Evolutionary conservation across 345 rosid genomes (phyloP).

Genomic region (Geranium brycei): DNA sequence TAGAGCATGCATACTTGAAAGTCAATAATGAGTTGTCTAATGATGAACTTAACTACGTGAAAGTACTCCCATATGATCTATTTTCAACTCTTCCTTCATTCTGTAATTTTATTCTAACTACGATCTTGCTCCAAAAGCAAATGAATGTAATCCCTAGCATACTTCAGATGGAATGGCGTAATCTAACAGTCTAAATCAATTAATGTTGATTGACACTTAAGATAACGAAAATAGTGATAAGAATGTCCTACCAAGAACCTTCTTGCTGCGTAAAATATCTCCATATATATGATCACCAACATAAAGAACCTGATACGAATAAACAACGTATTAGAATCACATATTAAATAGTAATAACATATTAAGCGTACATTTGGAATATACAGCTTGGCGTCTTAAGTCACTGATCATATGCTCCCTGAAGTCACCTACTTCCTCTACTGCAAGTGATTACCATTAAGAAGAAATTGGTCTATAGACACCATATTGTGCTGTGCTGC

Average conservation of each 20-base stretch:
- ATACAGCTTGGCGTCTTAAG: background rate
- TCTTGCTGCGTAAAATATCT: constrained; percentile 85
- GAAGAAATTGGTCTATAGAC: too few relatives aligned
- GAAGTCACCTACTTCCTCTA: background rate
- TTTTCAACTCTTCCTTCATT: background rate
- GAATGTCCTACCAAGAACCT: constrained; percentile 53
- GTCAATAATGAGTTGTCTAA: background rate
- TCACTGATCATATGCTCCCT: background rate
- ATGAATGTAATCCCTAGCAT: background rate
- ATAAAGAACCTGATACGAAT: constrained; percentile 52
- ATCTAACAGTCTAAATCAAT: background rate
- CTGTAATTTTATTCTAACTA: background rate
- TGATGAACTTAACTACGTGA: background rate
- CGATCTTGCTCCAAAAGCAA: background rate
- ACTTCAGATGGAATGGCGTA: background rate
- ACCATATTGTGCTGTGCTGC: too few relatives aligned
- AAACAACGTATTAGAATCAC: background rate
- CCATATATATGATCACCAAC: constrained; percentile 92
- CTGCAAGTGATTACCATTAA: too few relatives aligned
- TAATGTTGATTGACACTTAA: background rate
- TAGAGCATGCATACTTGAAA: background rate
- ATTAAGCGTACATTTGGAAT: too few relatives aligned
- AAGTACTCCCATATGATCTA: background rate
- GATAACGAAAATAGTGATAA: background rate
- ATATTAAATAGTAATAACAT: background rate